Conservation (phyloP, 208 protist species). For the Acanthamoeba culbertsoni region DNA sequence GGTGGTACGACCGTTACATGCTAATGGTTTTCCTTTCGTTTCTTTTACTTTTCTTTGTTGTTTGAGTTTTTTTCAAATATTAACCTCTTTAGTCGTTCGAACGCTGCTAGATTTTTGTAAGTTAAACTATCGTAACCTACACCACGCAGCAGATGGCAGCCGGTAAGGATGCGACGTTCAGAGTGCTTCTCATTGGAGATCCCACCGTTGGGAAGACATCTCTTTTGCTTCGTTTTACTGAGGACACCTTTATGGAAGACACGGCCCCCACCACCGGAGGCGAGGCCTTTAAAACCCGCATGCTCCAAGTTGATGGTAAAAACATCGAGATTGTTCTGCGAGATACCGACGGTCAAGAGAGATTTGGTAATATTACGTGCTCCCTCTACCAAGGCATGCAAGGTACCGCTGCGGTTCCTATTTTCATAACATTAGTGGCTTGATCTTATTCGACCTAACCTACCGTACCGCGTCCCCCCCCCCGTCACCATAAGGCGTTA, state of each 20-base stretch:
- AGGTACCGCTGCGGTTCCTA: not conserved
- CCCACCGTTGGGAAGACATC: not conserved
- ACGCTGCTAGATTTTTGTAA: too few species aligned
- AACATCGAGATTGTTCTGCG: slow-evolving; percentile 94
- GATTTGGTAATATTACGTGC: slow-evolving; percentile 41
- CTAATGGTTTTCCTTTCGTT: too few species aligned
- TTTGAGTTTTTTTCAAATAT: too few species aligned
- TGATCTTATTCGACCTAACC: not conserved
- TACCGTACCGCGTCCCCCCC: too few species aligned
- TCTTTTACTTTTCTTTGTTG: too few species aligned
- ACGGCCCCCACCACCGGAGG: slow-evolving; percentile 69
- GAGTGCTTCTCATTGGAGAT: slow-evolving; percentile 19
- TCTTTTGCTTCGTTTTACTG: not conserved
- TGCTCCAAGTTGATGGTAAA: slow-evolving; percentile 94
- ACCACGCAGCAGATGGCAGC: too few species aligned
- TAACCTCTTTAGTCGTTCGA: too few species aligned
- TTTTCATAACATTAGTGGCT: not conserved
- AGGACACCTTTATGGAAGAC: not conserved
- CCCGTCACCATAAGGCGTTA: not conserved
- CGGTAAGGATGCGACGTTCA: too few species aligned
- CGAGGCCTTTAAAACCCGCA: slow-evolving; percentile 94
- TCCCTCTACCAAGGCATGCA: slow-evolving; percentile 37
- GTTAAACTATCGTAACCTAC: too few species aligned
- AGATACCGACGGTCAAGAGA: slow-evolving; percentile 40
- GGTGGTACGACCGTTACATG: too few species aligned